Evolutionary conservation across 1,139 yeast genomes (phyloP).

Genomic region (Arxiozyma heterogenica): DNA sequence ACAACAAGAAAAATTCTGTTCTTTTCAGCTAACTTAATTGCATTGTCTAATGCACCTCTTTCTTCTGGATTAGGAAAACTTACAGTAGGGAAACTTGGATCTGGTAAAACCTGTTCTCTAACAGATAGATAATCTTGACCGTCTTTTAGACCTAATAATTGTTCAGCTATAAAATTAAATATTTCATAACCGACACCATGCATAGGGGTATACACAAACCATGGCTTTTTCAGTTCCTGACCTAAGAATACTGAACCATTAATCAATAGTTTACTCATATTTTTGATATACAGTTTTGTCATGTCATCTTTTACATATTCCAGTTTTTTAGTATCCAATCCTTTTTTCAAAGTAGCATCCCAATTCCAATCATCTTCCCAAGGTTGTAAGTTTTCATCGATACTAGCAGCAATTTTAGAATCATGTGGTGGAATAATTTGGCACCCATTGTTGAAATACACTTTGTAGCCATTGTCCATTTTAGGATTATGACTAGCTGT

Average conservation of each 20-base stretch:
- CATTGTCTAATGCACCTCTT: constrained; percentile 74
- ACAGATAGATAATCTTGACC: constrained; percentile 33
- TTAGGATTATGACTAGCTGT: constrained; percentile 97
- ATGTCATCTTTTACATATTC: constrained; percentile 32
- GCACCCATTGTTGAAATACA: constrained; percentile 87
- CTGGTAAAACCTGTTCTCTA: constrained; percentile 57
- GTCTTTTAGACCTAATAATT: constrained; percentile 24
- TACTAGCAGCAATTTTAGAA: constrained; percentile 53
- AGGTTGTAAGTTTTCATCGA: constrained; percentile 53
- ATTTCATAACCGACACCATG: constrained; percentile 80
- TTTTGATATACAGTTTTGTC: constrained; percentile 20
- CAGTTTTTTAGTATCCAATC: constrained; percentile 14
- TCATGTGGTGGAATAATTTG: constrained; percentile 95
- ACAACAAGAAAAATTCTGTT: constrained; percentile 47
- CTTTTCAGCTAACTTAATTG: constrained; percentile 40
- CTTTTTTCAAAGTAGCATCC: constrained; percentile 29
- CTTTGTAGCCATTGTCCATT: constrained; percentile 88
- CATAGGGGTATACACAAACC: constrained; percentile 83
- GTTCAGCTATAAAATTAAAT: constrained; percentile 27
- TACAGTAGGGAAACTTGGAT: constrained; percentile 81
- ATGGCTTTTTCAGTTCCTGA: constrained; percentile 13
- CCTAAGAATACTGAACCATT: constrained; percentile 10
- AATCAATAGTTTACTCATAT: constrained; percentile 5
- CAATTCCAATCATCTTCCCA: constrained; percentile 48
- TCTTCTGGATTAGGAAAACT: constrained; percentile 94